phyloP scores from a whole-genome alignment of 1,139 yeast genomes.

The Hyphopichia fennica region DNA sequence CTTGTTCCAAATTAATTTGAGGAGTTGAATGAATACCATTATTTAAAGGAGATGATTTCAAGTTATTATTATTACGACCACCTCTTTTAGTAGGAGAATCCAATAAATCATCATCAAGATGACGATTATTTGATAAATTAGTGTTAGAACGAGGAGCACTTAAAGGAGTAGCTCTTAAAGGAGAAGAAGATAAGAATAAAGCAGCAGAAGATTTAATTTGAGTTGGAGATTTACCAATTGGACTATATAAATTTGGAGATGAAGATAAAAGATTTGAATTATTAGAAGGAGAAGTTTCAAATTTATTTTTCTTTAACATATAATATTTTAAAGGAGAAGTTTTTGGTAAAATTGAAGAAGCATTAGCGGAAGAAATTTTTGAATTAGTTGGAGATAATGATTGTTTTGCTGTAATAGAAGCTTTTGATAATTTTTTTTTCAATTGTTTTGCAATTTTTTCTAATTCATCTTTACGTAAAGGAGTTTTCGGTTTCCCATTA shows the following conservation, averaged over 20 bases:
- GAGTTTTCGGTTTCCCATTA: slow-evolving; percentile 31
- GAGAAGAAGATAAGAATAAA: slow-evolving; percentile 33
- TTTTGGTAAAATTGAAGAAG: slow-evolving; percentile 13
- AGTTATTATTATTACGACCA: slow-evolving; percentile 5
- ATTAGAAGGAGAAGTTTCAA: slow-evolving; percentile 4
- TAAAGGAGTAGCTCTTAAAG: slow-evolving; percentile 26
- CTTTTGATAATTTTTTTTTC: slow-evolving; percentile 44
- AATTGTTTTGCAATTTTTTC: slow-evolving; percentile 49
- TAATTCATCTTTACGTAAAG: slow-evolving; percentile 46
- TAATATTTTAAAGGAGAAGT: slow-evolving; percentile 35
- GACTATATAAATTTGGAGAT: slow-evolving; percentile 40
- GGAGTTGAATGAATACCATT: neutral
- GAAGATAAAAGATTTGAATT: slow-evolving; percentile 21
- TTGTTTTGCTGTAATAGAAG: slow-evolving; percentile 48
- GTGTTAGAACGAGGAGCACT: slow-evolving; percentile 1
- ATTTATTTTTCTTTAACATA: slow-evolving; percentile 24
- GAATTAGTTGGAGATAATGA: slow-evolving; percentile 27
- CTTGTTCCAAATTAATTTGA: neutral
- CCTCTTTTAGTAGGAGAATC: slow-evolving; percentile 38
- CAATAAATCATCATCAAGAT: slow-evolving; percentile 7
- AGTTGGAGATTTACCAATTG: slow-evolving; percentile 43
- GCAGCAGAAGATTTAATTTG: slow-evolving; percentile 38
- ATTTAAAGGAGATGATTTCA: slow-evolving; percentile 18
- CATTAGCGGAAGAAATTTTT: slow-evolving; percentile 9
- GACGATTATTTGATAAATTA: slow-evolving; percentile 7